Evolutionary conservation across 2,329 filamentous ascomycete genomes (phyloP), one percentile per base, ranked within the genome.

Genomic region (Exophiala mesophila): DNA sequence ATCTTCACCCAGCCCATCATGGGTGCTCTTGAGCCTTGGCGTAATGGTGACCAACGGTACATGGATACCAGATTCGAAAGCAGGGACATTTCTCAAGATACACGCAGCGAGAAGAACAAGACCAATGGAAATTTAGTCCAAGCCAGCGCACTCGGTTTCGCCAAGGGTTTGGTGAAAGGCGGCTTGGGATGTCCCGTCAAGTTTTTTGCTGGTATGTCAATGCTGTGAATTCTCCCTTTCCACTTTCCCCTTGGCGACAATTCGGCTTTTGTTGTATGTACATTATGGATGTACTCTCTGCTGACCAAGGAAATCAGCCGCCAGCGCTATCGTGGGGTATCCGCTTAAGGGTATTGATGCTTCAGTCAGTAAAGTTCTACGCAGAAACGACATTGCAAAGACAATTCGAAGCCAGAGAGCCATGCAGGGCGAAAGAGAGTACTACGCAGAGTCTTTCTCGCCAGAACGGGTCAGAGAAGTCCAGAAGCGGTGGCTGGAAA

Each of bases 151-250:
- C 38, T 66, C 2, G 69, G 69, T 3, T 61, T 60, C 20, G 52
- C 65, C 0, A 59, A 61, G 40, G 69, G 69, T 3, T 41, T 71
- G 0, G 67, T 65, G 3, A 65, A 68, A 43, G 69, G 69, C 1
- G 48, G 57, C 24, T 51, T 45, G 10, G 58, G 59, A 0, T 46
- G 58, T 4, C 5, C 51, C 15, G 28, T 43, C 28, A 60, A 59
- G 35, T 47, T 50, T 2, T 29, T 28, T 16, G 43, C 33, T 56
- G 58, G 58, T 2, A 16, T 59, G 32, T 17, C n/a, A n/a, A n/a
- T n/a, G n/a, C n/a, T n/a, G n/a, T n/a, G n/a, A n/a, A n/a, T n/a
- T n/a, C n/a, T n/a, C n/a, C n/a, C n/a, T n/a, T n/a, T n/a, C n/a
- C n/a, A n/a, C n/a, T n/a, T n/a, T n/a, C n/a, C n/a, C n/a, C n/a